Evolutionary conservation across 2,329 filamentous ascomycete genomes (phyloP).

Genomic region (Ophiocordyceps robertsii): DNA sequence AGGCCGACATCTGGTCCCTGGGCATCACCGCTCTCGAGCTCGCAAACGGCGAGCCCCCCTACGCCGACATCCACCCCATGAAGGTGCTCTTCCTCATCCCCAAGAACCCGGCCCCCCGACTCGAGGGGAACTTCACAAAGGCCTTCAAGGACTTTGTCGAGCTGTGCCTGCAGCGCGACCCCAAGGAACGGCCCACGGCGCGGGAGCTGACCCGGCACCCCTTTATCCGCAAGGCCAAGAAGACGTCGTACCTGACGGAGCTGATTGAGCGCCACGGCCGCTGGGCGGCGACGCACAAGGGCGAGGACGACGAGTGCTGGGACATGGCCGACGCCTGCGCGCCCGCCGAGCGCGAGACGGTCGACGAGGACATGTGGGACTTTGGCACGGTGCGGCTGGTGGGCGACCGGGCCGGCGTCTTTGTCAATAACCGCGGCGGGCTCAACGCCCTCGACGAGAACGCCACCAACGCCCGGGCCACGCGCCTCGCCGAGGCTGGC

Average conservation of each 20-base stretch:
- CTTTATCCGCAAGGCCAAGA: conserved; percentile 84
- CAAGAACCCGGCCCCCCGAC: conserved; percentile 74
- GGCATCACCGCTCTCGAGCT: conserved; percentile 90
- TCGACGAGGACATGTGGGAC: conserved; percentile 88
- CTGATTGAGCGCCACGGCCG: conserved; percentile 82
- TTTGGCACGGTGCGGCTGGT: conserved; percentile 88
- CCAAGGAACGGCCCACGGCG: conserved; percentile 74
- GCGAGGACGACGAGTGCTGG: conserved; percentile 47
- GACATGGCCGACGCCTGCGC: conserved; percentile 43
- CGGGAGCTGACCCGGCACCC: conserved; percentile 79
- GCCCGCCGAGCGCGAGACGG: conserved; percentile 37
- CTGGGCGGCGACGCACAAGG: conserved; percentile 72
- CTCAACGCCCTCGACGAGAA: conserved; percentile 66
- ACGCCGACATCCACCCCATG: conserved; percentile 96
- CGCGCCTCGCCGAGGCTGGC: conserved; percentile 33
- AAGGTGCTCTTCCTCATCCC: conserved; percentile 94
- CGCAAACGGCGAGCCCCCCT: conserved; percentile 83
- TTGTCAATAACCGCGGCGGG: conserved; percentile 34
- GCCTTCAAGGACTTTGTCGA: conserved; percentile 77
- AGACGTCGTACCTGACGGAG: conserved; percentile 92
- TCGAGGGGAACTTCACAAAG: conserved; percentile 72
- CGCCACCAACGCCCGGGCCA: conserved; percentile 60
- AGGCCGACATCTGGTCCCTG: conserved; percentile 94
- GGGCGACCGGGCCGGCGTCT: conserved; percentile 46
- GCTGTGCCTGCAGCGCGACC: conserved; percentile 76